Conservation (phyloP, 768 basidiomycete species). For the Panaeolus cyanescens region DNA sequence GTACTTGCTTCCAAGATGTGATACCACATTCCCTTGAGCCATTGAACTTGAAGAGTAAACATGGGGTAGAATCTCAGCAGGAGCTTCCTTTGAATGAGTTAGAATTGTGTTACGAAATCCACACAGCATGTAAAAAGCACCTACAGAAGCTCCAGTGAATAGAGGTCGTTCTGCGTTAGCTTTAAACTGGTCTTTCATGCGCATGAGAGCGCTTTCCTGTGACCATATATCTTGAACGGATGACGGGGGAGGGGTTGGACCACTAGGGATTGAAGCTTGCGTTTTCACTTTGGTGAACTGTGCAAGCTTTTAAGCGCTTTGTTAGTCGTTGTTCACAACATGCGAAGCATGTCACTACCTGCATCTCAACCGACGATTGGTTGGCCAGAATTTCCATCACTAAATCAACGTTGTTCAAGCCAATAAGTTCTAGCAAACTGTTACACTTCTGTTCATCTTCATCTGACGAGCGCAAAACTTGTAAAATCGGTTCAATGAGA, state of each 20-base stretch:
- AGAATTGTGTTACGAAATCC: not conserved
- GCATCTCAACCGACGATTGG: constrained; percentile 46
- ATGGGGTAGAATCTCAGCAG: constrained; percentile 75
- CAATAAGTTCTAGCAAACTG: constrained; percentile 78
- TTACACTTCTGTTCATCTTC: constrained; percentile 73
- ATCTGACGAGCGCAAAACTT: not conserved
- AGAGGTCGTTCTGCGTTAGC: constrained; percentile 68
- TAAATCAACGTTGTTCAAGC: constrained; percentile 83
- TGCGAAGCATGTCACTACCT: constrained; percentile 37
- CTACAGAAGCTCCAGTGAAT: constrained; percentile 57
- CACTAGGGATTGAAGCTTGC: constrained; percentile 3
- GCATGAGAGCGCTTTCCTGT: constrained; percentile 51
- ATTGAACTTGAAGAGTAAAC: constrained; percentile 77
- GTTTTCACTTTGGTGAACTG: constrained; percentile 14
- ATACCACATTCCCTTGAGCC: constrained; percentile 63
- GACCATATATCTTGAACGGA: constrained; percentile 20
- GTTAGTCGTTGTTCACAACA: not conserved
- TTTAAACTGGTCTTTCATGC: constrained; percentile 62
- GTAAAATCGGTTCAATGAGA: constrained; percentile 45
- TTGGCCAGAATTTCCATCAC: constrained; percentile 68
- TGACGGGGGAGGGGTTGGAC: not conserved
- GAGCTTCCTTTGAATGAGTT: constrained; percentile 40
- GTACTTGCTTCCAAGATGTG: constrained; percentile 76
- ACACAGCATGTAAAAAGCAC: constrained; percentile 11
- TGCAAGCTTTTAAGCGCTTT: constrained; percentile 4